Conservation (phyloP, 1,284 basidiomycete species). For the Apiotrichum akiyoshidainum region DNA sequence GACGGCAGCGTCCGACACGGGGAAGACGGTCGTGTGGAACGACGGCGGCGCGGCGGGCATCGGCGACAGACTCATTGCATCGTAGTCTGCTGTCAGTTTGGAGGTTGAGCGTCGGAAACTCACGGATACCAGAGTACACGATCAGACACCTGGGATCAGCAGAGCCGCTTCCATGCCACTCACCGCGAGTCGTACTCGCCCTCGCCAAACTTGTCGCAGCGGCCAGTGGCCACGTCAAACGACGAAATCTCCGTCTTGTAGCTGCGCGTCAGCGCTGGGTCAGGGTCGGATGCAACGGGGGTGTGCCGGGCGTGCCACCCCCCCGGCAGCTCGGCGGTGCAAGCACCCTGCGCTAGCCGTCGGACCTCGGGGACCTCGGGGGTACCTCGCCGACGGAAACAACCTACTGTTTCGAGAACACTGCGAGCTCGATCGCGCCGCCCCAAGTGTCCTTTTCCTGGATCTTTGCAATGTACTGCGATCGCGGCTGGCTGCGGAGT, state of each 20-base stretch:
- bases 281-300: no score
- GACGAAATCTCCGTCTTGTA: constrained; percentile 81
- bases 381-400: neutral
- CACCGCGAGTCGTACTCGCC: constrained; percentile 50
- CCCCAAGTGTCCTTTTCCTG: constrained; percentile 79
- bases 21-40: constrained; percentile 85
- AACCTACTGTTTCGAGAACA: constrained; percentile 66
- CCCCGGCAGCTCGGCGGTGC: no score
- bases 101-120: constrained; percentile 18
- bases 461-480: constrained; percentile 76
- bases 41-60: constrained; percentile 67
- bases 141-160: constrained; percentile 55
- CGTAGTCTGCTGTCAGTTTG: constrained; percentile 65
- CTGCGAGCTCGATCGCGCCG: constrained; percentile 82
- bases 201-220: constrained; percentile 78
- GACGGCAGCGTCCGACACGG: constrained; percentile 59
- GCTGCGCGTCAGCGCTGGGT: constrained; percentile 22
- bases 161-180: no score
- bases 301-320: no score
- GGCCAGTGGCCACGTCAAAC: constrained; percentile 84
- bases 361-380: neutral
- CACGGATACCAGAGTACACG: constrained; percentile 83
- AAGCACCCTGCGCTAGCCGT: no score
- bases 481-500: constrained; percentile 60
- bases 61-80: constrained; percentile 79